Evolutionary conservation across 352 stramenopile species (phyloP).

Genomic region (Salisapilia sapeloensis): DNA sequence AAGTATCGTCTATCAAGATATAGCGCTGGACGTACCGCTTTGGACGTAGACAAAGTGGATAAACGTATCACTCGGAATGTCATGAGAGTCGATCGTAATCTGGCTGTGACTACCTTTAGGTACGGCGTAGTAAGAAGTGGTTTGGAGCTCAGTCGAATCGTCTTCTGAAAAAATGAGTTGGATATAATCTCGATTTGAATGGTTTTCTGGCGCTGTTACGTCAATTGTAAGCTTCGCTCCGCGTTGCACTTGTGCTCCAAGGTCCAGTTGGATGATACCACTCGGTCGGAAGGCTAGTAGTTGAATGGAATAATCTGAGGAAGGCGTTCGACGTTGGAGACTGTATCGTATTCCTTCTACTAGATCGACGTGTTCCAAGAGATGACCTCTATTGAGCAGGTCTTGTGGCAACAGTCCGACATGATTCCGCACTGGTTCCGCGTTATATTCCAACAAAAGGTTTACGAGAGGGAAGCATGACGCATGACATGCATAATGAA

Average conservation of each 20-base stretch:
- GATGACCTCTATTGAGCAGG: not conserved
- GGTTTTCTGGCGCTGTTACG: slow-evolving; percentile 56
- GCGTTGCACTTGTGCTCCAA: slow-evolving; percentile 73
- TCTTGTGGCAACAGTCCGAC: slow-evolving; percentile 60
- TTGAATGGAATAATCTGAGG: slow-evolving; percentile 57
- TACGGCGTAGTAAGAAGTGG: slow-evolving; percentile 62
- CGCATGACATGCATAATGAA: slow-evolving; percentile 67
- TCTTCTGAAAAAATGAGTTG: slow-evolving; percentile 66
- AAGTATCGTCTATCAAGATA: not conserved
- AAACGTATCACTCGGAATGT: slow-evolving; percentile 37
- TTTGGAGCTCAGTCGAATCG: slow-evolving; percentile 53
- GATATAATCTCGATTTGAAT: slow-evolving; percentile 78
- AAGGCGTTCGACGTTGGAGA: too few relatives aligned
- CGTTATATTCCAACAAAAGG: slow-evolving; percentile 58
- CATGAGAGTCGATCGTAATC: slow-evolving; percentile 63
- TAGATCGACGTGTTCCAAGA: not conserved
- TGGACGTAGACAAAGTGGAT: slow-evolving; percentile 80
- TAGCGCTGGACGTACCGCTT: slow-evolving; percentile 14
- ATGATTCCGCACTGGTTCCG: slow-evolving; percentile 45
- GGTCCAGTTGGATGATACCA: slow-evolving; percentile 67
- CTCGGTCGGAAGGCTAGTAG: slow-evolving; percentile 64
- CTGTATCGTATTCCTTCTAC: too few relatives aligned
- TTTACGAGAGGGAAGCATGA: slow-evolving; percentile 53
- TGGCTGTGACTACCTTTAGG: slow-evolving; percentile 38
- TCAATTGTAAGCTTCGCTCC: slow-evolving; percentile 47